Percentiles rank a stretch among this genome's conserved stretches.
Conservation (phyloP, 495 filamentous ascomycete species). For the Friedmanniomyces simplex region DNA sequence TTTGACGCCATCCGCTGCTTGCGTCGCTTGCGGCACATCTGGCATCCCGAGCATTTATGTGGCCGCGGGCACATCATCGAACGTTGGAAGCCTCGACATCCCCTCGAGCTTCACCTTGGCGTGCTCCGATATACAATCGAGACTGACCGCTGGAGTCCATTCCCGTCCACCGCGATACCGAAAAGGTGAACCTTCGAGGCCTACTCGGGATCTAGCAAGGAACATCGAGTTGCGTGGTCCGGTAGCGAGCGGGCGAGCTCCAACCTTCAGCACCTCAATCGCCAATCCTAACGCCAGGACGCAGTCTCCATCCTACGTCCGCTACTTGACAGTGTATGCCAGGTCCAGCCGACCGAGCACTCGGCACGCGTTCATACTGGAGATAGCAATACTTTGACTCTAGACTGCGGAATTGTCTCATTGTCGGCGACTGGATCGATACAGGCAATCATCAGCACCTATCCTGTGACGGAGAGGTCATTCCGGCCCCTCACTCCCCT, state of each 20-base stretch:
- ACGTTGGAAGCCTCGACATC: background rate
- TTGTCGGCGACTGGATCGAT: background rate
- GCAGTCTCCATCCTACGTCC: background rate
- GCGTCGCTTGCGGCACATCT: background rate
- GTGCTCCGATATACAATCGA: background rate
- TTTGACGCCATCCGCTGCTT: background rate
- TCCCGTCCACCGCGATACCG: background rate
- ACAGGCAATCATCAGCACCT: background rate
- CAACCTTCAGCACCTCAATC: background rate
- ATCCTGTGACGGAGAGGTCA: background rate
- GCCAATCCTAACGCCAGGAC: background rate
- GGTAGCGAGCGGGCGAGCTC: conserved; percentile 3
- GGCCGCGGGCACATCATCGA: background rate
- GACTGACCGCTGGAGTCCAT: too few relatives aligned
- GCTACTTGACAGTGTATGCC: background rate
- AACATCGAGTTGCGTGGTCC: background rate
- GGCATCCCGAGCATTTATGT: background rate
- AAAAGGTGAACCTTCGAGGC: background rate
- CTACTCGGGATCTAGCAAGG: background rate
- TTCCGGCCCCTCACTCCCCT: background rate
- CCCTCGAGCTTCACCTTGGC: background rate
- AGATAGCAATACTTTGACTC: background rate
- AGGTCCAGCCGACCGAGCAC: background rate
- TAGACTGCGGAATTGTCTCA: background rate
- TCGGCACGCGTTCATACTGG: background rate